Conservation (phyloP, 1,284 basidiomycete genomes). For the Melampsora abietis-canadensis region DNA sequence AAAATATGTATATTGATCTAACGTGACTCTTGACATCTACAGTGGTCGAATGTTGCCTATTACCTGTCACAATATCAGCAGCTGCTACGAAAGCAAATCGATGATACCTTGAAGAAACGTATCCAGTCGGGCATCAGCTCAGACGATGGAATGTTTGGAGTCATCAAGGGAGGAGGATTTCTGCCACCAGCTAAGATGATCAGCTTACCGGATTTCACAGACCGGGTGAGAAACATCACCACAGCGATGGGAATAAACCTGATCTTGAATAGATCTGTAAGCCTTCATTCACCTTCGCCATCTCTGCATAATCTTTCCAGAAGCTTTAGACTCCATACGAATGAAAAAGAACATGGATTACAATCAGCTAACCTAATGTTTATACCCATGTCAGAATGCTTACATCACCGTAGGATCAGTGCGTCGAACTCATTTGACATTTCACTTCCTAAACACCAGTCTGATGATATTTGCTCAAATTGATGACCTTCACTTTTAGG, state of each 20-base stretch:
- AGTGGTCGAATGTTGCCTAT: constrained; percentile 36
- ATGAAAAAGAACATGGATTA: background rate
- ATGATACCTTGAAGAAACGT: constrained; percentile 5
- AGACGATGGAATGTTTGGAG: constrained; percentile 30
- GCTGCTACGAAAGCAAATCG: constrained; percentile 10
- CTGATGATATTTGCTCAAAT: background rate
- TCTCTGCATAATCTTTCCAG: background rate
- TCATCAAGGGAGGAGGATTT: constrained; percentile 21
- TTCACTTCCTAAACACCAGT: background rate
- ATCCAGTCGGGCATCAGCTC: constrained; percentile 19
- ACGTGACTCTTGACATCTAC: background rate
- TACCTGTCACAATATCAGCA: constrained; percentile 30
- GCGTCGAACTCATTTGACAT: background rate
- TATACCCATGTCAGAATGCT: constrained; percentile 14
- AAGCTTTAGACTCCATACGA: background rate
- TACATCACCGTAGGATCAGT: constrained; percentile 30
- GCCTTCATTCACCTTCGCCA: background rate
- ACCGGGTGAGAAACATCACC: constrained; percentile 11
- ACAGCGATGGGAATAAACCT: constrained; percentile 24
- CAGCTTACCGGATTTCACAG: constrained; percentile 7
- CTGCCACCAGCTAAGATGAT: constrained; percentile 7
- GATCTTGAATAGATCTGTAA: constrained; percentile 21
- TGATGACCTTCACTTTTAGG: background rate
- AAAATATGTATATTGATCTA: background rate
- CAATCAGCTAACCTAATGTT: background rate